Conservation (phyloP, 2,329 filamentous ascomycete genomes). For the Macrophomina tecta region DNA sequence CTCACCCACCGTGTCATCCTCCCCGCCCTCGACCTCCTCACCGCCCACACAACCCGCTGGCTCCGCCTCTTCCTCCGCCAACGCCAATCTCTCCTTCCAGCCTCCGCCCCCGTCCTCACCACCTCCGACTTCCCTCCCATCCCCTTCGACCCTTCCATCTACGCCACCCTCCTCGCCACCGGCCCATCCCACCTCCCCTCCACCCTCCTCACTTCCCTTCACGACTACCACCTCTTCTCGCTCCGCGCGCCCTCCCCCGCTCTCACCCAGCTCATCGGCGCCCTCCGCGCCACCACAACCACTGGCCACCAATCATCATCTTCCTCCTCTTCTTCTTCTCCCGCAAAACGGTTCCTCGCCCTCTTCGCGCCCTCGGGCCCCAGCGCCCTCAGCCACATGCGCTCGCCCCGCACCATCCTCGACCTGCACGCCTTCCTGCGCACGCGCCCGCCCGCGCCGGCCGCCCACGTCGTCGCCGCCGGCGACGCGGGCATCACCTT, state of each 20-base stretch:
- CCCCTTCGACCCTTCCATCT: constrained; percentile 21
- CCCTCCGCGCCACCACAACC: constrained; percentile 28
- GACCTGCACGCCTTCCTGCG: too few species aligned
- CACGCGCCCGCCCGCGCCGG: too few species aligned
- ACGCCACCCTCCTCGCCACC: too few species aligned
- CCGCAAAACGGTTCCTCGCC: constrained; percentile 34
- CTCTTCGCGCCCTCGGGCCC: constrained; percentile 30
- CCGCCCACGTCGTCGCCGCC: background rate
- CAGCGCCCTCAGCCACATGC: constrained; percentile 23
- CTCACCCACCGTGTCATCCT: constrained; percentile 36
- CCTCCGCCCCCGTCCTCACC: background rate
- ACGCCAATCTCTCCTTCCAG: background rate
- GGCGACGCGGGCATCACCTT: background rate
- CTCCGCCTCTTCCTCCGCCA: constrained; percentile 36
- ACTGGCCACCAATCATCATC: background rate
- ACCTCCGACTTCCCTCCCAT: background rate
- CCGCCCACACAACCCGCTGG: constrained; percentile 36
- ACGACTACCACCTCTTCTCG: background rate
- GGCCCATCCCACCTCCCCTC: too few species aligned
- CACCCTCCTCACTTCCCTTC: too few species aligned
- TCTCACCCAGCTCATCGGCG: constrained; percentile 35
- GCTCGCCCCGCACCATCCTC: background rate
- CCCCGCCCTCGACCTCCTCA: constrained; percentile 16
- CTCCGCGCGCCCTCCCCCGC: background rate
- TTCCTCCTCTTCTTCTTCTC: too few species aligned